A percentile compares a stretch with the other conserved stretches of the same genome.
Evolutionary conservation across 192 early-diverging fungal genomes (phyloP).

Genomic region (Ambispora gerdemannii): DNA sequence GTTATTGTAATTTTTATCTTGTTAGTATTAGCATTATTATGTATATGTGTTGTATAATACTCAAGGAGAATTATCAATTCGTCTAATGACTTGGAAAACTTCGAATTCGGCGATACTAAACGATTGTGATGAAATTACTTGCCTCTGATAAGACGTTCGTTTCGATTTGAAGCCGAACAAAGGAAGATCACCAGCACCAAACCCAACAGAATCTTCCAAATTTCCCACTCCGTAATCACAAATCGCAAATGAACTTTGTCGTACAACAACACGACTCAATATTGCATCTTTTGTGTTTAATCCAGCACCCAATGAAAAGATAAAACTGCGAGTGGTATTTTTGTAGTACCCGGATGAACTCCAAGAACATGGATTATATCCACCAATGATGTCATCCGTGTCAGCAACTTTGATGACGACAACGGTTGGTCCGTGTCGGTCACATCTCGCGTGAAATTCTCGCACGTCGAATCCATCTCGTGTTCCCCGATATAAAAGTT

Average conservation of each 20-base stretch:
- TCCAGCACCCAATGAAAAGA: constrained; percentile 20
- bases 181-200: constrained; percentile 11
- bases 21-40: no score
- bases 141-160: constrained; percentile 6
- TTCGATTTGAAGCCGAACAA: constrained; percentile 5
- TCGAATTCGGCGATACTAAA: constrained; percentile 22
- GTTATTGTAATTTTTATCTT: no score
- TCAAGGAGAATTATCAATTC: no score
- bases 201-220: background rate
- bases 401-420: constrained; percentile 17
- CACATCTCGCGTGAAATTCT: constrained; percentile 13
- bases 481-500: constrained; percentile 13
- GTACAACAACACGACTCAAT: constrained; percentile 8
- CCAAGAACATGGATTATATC: constrained; percentile 26
- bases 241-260: constrained; percentile 5
- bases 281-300: constrained; percentile 1
- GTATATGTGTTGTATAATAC: no score
- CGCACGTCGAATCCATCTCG: constrained; percentile 20
- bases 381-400: constrained; percentile 10
- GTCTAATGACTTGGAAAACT: constrained; percentile 26
- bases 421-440: constrained; percentile 19
- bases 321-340: constrained; percentile 20
- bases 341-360: background rate
- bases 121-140: background rate
- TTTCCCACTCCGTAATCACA: background rate